Conservation (phyloP, 106 monocot species). For the Acanthochlamys bracteata region DNA sequence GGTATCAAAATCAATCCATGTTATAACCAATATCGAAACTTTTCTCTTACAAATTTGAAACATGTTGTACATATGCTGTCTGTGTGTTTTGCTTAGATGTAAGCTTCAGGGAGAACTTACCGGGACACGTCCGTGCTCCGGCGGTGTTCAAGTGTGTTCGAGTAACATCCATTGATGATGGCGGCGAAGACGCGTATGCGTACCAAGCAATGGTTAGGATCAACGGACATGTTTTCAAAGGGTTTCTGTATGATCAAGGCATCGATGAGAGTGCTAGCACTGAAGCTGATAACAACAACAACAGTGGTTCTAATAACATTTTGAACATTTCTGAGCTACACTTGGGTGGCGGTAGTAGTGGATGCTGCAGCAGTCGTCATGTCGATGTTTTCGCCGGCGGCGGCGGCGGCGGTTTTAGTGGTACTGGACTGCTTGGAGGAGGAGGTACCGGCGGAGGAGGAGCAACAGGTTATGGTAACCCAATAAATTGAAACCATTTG, state of each 20-base stretch:
- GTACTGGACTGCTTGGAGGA: conserved; percentile 23
- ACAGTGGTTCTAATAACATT: conserved; percentile 7
- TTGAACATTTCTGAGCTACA: conserved; percentile 62
- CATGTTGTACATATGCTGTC: neutral
- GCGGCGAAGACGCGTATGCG: conserved; percentile 65
- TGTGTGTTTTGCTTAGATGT: conserved; percentile 15
- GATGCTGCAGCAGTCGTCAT: neutral
- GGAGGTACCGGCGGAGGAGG: neutral
- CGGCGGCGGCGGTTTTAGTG: conserved; percentile 15
- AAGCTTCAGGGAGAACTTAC: conserved; percentile 23
- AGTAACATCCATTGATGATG: conserved; percentile 49
- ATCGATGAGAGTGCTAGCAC: conserved; percentile 15
- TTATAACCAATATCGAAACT: neutral
- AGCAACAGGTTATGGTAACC: conserved; percentile 42
- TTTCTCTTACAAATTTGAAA: neutral
- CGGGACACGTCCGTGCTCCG: conserved; percentile 57
- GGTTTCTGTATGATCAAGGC: conserved; percentile 53
- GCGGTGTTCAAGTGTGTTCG: conserved; percentile 73
- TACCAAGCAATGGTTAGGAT: conserved; percentile 45
- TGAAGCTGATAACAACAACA: conserved; percentile 1
- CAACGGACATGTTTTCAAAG: conserved; percentile 52
- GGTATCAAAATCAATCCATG: conserved; percentile 4
- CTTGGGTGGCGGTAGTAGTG: conserved; percentile 24
- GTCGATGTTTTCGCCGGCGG: conserved; percentile 7
- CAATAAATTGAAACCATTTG: conserved; percentile 37